Evolutionary conservation across 345 rosid species (phyloP).

Genomic region (Syzygium grande): DNA sequence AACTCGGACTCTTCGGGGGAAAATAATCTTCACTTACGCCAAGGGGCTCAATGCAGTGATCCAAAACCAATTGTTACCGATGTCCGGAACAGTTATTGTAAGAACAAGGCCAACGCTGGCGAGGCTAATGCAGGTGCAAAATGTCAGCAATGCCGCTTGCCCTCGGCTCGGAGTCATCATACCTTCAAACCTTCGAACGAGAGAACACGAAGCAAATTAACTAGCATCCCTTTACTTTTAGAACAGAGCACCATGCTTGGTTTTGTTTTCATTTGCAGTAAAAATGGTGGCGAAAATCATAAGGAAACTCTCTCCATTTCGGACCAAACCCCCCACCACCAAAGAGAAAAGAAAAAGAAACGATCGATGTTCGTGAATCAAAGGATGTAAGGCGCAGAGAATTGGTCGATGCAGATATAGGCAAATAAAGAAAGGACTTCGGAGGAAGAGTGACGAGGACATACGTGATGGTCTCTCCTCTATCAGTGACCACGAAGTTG

Average conservation of each 20-base stretch:
- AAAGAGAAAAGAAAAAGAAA: not conserved
- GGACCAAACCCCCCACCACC: not conserved
- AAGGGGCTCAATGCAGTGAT: conserved; percentile 64
- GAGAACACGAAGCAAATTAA: not conserved
- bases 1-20: not conserved
- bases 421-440: not conserved
- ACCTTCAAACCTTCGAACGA: conserved; percentile 61
- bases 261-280: not conserved
- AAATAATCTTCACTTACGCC: conserved; percentile 50
- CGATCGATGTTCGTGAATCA: not conserved
- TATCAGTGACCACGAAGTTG: conserved; percentile 64
- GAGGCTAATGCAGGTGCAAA: conserved; percentile 93
- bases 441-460: conserved; percentile 1
- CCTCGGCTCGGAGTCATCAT: conserved; percentile 85
- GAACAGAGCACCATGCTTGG: not conserved
- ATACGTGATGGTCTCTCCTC: conserved; percentile 95
- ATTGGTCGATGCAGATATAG: not conserved
- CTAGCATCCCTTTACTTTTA: not conserved
- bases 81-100: conserved; percentile 72
- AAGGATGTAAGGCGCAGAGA: not conserved
- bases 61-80: conserved; percentile 96
- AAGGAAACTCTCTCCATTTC: not conserved
- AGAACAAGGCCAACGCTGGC: conserved; percentile 91
- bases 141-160: conserved; percentile 87
- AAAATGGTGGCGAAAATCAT: not conserved